Conservation (phyloP, 345 rosid genomes). For the Brassica carinata region DNA sequence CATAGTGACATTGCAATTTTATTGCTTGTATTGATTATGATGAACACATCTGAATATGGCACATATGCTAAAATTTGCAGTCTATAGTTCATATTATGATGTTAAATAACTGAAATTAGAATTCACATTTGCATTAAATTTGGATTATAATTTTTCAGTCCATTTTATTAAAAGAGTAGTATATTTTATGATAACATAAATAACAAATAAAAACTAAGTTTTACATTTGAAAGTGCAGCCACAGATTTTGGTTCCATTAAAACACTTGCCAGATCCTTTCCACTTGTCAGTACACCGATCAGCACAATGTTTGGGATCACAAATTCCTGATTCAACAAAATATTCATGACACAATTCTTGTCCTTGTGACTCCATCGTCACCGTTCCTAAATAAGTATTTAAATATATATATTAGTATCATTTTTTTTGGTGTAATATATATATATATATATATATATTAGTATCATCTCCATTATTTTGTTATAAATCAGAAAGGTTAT, state of each 20-base stretch:
- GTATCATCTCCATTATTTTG: neutral
- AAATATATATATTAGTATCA: neutral
- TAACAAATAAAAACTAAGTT: neutral
- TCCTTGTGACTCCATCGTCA: neutral
- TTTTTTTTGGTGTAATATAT: no score
- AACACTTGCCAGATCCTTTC: neutral
- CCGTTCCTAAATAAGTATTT: neutral
- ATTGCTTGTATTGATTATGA: neutral
- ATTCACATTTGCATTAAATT: neutral
- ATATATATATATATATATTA: neutral
- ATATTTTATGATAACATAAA: neutral
- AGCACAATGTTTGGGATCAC: neutral
- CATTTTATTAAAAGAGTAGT: neutral
- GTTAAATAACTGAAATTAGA: neutral
- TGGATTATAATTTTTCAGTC: neutral
- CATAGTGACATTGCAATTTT: neutral
- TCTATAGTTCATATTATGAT: neutral
- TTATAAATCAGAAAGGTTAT: neutral
- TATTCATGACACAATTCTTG: neutral
- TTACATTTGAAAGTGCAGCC: neutral
- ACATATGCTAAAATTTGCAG: neutral
- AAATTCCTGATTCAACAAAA: neutral
- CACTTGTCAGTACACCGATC: neutral
- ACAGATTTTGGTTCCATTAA: neutral
- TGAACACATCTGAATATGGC: neutral